Evolutionary conservation across 768 basidiomycete species (phyloP).

Genomic region (Rubroboletus pulcherrimus): DNA sequence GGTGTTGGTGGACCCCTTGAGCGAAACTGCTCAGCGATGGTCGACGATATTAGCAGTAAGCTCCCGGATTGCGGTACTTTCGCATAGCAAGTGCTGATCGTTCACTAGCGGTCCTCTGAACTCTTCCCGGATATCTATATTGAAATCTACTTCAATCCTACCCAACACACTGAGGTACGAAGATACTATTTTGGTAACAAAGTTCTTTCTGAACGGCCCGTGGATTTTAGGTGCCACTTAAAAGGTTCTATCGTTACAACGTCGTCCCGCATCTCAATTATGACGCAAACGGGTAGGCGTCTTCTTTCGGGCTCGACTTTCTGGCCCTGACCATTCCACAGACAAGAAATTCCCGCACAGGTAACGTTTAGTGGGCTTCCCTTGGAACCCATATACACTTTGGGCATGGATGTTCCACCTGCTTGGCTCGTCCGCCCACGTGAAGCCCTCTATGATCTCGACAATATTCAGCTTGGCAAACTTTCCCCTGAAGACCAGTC

Average conservation of each 20-base stretch:
- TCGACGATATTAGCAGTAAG: constrained; percentile 70
- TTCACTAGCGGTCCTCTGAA: constrained; percentile 23
- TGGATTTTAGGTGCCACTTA: constrained; percentile 68
- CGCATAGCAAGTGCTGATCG: neutral
- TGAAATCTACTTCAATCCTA: constrained; percentile 79
- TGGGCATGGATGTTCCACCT: constrained; percentile 87
- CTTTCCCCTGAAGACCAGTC: constrained; percentile 52
- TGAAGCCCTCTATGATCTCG: constrained; percentile 86
- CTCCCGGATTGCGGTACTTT: neutral
- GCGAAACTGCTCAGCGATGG: constrained; percentile 84
- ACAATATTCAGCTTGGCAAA: constrained; percentile 84
- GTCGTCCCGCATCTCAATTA: constrained; percentile 56
- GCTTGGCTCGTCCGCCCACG: constrained; percentile 94
- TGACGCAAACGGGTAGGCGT: constrained; percentile 59
- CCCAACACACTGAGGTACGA: constrained; percentile 61
- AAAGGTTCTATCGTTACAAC: constrained; percentile 87
- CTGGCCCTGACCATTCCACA: constrained; percentile 24
- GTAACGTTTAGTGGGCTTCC: constrained; percentile 73
- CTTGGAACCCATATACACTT: constrained; percentile 83
- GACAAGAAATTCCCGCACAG: constrained; percentile 54
- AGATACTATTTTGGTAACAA: neutral
- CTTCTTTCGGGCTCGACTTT: neutral
- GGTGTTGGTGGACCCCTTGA: constrained; percentile 80
- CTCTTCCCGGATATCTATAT: constrained; percentile 62
- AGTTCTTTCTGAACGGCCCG: neutral